These are phyloP conservation scores for Malassezia sp. DNA, from an alignment of 1,284 basidiomycete genomes.

Conservation along the genomic window DNA sequence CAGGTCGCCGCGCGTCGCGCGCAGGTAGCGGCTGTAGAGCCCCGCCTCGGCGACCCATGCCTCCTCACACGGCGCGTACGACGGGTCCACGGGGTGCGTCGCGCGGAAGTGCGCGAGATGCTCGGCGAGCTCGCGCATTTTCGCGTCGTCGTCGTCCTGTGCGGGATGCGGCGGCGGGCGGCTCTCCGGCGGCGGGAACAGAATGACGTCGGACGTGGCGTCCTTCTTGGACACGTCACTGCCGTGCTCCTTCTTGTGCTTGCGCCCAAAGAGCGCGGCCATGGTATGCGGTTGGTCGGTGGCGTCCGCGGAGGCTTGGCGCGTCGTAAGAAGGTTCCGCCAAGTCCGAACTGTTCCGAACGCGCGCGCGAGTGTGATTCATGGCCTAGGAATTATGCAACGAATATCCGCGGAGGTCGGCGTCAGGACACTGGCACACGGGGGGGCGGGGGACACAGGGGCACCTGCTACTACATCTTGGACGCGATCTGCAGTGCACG, in stretches of 20 bases:
- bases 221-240: background rate
- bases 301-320: too few relatives aligned
- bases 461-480: background rate
- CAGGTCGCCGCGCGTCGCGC: slow-evolving; percentile 34
- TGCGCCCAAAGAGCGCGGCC: background rate
- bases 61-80: slow-evolving; percentile 28
- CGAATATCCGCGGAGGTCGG: too few relatives aligned
- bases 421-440: too few relatives aligned
- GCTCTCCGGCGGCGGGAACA: background rate
- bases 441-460: too few relatives aligned
- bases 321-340: too few relatives aligned
- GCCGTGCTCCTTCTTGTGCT: background rate
- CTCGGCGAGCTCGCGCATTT: background rate
- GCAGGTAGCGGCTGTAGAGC: slow-evolving; percentile 32
- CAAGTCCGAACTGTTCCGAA: too few relatives aligned
- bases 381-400: too few relatives aligned
- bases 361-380: too few relatives aligned
- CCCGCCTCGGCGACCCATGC: slow-evolving; percentile 26
- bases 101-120: slow-evolving; percentile 2
- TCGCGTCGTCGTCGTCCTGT: slow-evolving; percentile 5
- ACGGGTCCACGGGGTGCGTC: slow-evolving; percentile 1
- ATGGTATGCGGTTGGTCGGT: too few relatives aligned
- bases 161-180: background rate
- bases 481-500: slow-evolving; percentile 41
- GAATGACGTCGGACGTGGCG: slow-evolving; percentile 2